phyloP scores from a whole-genome alignment of 1,284 basidiomycete species.

The Ceraceosorus guamensis region DNA sequence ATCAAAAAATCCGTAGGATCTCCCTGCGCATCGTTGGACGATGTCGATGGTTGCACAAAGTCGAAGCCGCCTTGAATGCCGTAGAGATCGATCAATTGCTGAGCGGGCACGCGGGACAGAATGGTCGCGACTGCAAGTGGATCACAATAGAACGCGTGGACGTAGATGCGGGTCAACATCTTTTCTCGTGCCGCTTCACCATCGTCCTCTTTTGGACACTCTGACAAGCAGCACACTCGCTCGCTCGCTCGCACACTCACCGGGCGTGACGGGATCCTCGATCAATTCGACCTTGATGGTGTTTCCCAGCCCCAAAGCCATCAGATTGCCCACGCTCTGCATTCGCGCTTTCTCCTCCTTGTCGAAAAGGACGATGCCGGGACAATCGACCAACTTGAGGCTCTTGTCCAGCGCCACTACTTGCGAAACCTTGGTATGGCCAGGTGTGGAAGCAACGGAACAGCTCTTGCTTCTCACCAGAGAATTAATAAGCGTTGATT shows the following conservation, averaged over 20 bases:
- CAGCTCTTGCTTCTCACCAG: constrained; percentile 66
- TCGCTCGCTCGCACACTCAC: constrained; percentile 52
- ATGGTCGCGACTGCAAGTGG: constrained; percentile 35
- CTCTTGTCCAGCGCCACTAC: constrained; percentile 86
- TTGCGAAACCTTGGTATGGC: constrained; percentile 91
- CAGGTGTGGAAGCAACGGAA: constrained; percentile 87
- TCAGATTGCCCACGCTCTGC: constrained; percentile 49
- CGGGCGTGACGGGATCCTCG: constrained; percentile 78
- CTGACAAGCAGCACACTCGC: neutral
- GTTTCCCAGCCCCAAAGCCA: too few relatives aligned
- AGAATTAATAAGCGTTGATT: constrained; percentile 90
- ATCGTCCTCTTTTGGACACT: too few relatives aligned
- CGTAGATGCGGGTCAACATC: too few relatives aligned
- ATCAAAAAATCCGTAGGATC: constrained; percentile 75
- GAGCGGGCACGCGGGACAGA: constrained; percentile 30
- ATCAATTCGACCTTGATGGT: constrained; percentile 87
- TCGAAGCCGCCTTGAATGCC: constrained; percentile 18
- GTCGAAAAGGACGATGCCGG: constrained; percentile 66
- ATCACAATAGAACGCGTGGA: neutral
- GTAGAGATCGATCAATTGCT: constrained; percentile 33
- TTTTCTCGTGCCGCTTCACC: too few relatives aligned
- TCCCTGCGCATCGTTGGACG: too few relatives aligned
- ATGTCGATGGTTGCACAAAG: too few relatives aligned
- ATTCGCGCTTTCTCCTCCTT: constrained; percentile 53
- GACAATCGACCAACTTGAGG: constrained; percentile 85